phyloP scores from a whole-genome alignment of 805 yeast genomes.

The Sugiyamaella valdiviana region DNA sequence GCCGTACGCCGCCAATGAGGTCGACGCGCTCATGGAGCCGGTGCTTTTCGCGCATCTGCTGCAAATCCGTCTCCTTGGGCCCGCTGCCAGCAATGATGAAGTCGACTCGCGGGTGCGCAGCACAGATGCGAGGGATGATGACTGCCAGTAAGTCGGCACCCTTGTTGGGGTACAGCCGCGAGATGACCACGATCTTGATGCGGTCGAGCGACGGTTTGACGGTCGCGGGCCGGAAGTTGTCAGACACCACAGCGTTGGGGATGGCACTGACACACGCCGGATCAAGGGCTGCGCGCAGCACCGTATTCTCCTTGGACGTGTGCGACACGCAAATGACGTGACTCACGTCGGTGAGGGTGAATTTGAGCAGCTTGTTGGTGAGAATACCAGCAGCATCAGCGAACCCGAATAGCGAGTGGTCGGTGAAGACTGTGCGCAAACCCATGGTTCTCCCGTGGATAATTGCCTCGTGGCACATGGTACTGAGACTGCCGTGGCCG shows the following conservation, averaged over 20 bases:
- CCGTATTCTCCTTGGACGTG: slow-evolving; percentile 94
- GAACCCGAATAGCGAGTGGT: slow-evolving; percentile 93
- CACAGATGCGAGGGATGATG: slow-evolving; percentile 77
- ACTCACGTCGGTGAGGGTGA: slow-evolving; percentile 78
- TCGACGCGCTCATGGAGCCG: slow-evolving; percentile 83
- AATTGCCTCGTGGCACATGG: slow-evolving; percentile 82
- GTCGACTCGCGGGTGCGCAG: slow-evolving; percentile 52
- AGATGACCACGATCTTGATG: slow-evolving; percentile 83
- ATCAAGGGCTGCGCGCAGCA: slow-evolving; percentile 73
- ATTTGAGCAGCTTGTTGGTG: slow-evolving; percentile 80
- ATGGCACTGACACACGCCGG: slow-evolving; percentile 80
- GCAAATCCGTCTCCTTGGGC: slow-evolving; percentile 87
- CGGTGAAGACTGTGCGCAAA: slow-evolving; percentile 83
- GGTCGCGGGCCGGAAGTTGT: slow-evolving; percentile 53
- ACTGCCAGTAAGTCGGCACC: slow-evolving; percentile 88
- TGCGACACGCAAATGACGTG: slow-evolving; percentile 95
- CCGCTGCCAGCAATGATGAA: slow-evolving; percentile 96
- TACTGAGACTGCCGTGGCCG: slow-evolving; percentile 88
- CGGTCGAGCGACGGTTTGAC: slow-evolving; percentile 30
- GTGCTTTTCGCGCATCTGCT: slow-evolving; percentile 87
- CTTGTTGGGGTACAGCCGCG: slow-evolving; percentile 89
- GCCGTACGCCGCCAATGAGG: slow-evolving; percentile 79
- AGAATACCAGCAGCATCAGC: slow-evolving; percentile 75
- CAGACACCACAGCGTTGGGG: slow-evolving; percentile 92
- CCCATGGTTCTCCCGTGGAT: slow-evolving; percentile 95